These are phyloP conservation scores for Suhomyces bolitotheri DNA, from an alignment of 1,139 yeast genomes.

Conservation along the genomic window DNA sequence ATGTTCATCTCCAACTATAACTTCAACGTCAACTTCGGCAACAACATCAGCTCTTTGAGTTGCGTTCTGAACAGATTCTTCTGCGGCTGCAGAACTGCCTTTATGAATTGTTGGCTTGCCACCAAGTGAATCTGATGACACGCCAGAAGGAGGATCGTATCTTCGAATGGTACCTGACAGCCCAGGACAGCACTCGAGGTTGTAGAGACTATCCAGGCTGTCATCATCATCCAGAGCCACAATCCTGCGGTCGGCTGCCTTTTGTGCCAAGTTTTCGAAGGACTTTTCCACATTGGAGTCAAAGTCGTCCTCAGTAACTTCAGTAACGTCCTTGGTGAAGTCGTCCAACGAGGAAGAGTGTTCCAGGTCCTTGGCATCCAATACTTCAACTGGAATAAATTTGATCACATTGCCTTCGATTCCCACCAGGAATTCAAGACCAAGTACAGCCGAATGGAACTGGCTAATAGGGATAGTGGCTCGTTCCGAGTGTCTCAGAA, in stretches of 20 bases:
- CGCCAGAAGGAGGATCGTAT: slow-evolving; percentile 6
- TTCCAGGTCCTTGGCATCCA: slow-evolving; percentile 1
- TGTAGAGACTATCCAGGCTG: slow-evolving; percentile 6
- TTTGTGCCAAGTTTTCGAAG: no score
- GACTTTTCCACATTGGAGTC: no score
- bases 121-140: no score
- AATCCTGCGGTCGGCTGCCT: no score
- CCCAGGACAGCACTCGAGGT: slow-evolving; percentile 13
- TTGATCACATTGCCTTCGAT: slow-evolving; percentile 13
- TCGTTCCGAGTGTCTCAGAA: slow-evolving; percentile 14
- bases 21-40: no score
- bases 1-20: no score
- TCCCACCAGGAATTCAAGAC: slow-evolving; percentile 24
- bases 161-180: slow-evolving; percentile 10
- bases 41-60: no score
- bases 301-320: slow-evolving; percentile 9
- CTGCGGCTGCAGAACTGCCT: no score
- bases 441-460: slow-evolving; percentile 28
- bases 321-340: slow-evolving; percentile 8
- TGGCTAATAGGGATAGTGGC: slow-evolving; percentile 22
- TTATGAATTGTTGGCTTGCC: no score
- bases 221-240: slow-evolving; percentile 16
- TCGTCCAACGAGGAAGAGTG: slow-evolving; percentile 3
- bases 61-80: no score
- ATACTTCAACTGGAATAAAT: slow-evolving; percentile 13